These are phyloP conservation scores for Aphanocladium album DNA, from an alignment of 2,329 filamentous ascomycete genomes.

Conservation along the genomic window DNA sequence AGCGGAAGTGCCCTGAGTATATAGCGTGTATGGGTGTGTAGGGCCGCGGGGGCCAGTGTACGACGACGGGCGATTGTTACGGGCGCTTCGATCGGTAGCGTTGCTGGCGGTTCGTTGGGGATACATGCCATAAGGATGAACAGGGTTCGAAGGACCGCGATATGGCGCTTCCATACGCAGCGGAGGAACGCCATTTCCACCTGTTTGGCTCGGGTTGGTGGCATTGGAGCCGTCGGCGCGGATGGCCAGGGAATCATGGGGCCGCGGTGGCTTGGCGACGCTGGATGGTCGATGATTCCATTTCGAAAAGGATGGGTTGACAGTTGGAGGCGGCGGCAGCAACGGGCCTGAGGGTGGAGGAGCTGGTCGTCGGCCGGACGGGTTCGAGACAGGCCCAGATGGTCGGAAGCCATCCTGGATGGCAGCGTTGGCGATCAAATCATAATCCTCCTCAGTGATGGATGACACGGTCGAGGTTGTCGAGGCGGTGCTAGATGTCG, in stretches of 20 bases:
- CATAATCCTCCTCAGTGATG: slow-evolving; percentile 43
- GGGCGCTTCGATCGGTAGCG: slow-evolving; percentile 50
- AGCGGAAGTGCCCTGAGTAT: slow-evolving; percentile 68
- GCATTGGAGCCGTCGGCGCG: slow-evolving; percentile 44
- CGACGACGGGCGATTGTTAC: slow-evolving; percentile 31
- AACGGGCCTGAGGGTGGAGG: slow-evolving; percentile 14
- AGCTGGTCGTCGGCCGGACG: neutral
- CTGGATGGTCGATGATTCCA: slow-evolving; percentile 45
- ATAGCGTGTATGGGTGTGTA: slow-evolving; percentile 81
- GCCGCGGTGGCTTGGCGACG: slow-evolving; percentile 47
- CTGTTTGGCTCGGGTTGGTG: slow-evolving; percentile 25
- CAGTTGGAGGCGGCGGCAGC: slow-evolving; percentile 16
- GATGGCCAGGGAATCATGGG: slow-evolving; percentile 46
- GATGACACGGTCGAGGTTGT: slow-evolving; percentile 8
- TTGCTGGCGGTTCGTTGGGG: slow-evolving; percentile 67
- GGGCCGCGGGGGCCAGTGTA: slow-evolving; percentile 61
- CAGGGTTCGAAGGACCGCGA: slow-evolving; percentile 65
- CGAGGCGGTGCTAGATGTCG: slow-evolving; percentile 2
- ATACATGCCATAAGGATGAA: slow-evolving; percentile 82
- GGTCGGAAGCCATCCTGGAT: slow-evolving; percentile 51
- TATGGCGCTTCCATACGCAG: slow-evolving; percentile 58
- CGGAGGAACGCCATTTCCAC: slow-evolving; percentile 30
- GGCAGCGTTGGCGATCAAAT: slow-evolving; percentile 43
- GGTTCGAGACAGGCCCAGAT: neutral
- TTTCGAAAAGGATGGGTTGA: slow-evolving; percentile 22